Evolutionary conservation across 1,284 basidiomycete genomes (phyloP).

Genomic region (Marasmius sp.): DNA sequence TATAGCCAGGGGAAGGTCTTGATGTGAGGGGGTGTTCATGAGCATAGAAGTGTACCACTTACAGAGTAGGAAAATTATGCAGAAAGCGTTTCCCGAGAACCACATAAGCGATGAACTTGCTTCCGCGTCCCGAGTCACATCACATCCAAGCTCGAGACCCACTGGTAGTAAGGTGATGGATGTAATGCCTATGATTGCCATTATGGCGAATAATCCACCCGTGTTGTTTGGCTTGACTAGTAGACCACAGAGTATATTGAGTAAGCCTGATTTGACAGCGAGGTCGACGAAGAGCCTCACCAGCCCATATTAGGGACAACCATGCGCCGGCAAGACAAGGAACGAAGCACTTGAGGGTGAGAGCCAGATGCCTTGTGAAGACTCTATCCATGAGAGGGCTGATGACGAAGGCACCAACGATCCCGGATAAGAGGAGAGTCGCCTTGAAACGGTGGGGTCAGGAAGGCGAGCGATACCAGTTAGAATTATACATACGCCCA

Average conservation of each 20-base stretch:
- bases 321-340: conserved; percentile 62
- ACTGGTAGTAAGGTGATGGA: conserved; percentile 72
- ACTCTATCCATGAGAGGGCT: conserved; percentile 78
- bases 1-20: conserved; percentile 23
- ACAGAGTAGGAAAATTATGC: conserved; percentile 68
- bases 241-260: background rate
- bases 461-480: background rate
- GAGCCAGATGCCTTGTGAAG: conserved; percentile 66
- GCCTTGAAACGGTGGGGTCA: conserved; percentile 22
- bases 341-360: conserved; percentile 57
- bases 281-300: too few species aligned
- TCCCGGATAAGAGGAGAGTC: conserved; percentile 63
- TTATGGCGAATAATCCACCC: conserved; percentile 60
- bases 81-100: conserved; percentile 65
- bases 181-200: conserved; percentile 63
- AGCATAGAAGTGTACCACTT: conserved; percentile 1
- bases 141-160: conserved; percentile 71
- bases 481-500: conserved; percentile 43
- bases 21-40: background rate
- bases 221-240: conserved; percentile 62
- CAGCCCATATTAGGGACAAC: conserved; percentile 76
- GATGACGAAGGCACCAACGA: conserved; percentile 61
- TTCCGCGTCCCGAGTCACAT: conserved; percentile 76
- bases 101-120: conserved; percentile 73
- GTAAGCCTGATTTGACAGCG: background rate